phyloP scores from a whole-genome alignment of 371 early-diverging fungal species.

The Apophysomyces trapeziformis region DNA sequence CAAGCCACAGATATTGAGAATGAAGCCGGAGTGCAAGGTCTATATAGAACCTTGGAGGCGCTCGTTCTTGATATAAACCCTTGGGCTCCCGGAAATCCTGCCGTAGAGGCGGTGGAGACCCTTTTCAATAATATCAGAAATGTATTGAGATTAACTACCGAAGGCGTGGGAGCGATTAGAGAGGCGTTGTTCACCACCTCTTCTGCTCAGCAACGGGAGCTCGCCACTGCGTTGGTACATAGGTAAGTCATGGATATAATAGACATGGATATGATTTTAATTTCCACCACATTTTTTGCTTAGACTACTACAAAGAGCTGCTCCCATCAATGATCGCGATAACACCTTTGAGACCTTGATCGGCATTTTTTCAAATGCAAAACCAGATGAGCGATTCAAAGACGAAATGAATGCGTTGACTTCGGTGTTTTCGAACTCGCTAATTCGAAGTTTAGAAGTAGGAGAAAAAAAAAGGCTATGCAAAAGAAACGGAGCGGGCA shows the following conservation, averaged over 20 bases:
- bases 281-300: neutral
- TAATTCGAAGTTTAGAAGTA: conserved; percentile 37
- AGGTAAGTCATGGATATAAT: conserved; percentile 22
- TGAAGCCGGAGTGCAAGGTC: no score
- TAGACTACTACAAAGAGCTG: conserved; percentile 37
- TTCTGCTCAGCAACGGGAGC: conserved; percentile 29
- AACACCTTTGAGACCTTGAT: conserved; percentile 50
- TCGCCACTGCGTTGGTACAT: conserved; percentile 35
- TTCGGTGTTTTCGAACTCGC: conserved; percentile 29
- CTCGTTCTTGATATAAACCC: no score
- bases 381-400: conserved; percentile 26
- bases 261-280: no score
- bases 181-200: conserved; percentile 31
- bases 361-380: conserved; percentile 38
- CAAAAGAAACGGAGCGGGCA: neutral
- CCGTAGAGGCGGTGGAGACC: conserved; percentile 36
- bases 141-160: conserved; percentile 27
- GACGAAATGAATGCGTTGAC: conserved; percentile 20
- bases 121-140: conserved; percentile 34
- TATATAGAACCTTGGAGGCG: no score
- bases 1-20: no score
- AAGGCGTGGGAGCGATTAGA: conserved; percentile 35
- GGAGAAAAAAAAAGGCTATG: neutral
- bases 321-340: conserved; percentile 45
- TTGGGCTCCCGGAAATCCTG: no score